Evolutionary conservation across 306 rosid species (phyloP), one percentile per base, ranked within the genome.

Genomic region (Crataegus laevigata): DNA sequence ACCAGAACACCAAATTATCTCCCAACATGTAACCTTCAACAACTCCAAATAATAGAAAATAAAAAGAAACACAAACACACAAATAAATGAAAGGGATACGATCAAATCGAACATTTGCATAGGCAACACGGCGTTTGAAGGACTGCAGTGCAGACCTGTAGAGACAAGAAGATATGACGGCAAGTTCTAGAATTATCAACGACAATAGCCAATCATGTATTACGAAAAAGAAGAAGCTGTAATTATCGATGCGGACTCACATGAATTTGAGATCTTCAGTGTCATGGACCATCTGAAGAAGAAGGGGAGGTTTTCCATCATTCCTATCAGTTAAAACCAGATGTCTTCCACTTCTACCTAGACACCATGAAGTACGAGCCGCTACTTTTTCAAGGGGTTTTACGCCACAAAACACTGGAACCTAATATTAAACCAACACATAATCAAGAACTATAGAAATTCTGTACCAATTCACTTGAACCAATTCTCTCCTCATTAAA

Each of bases 81-180:
- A 58, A 6, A 24, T 25, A 36, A 45, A 64, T 34, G 45, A 70
- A 79, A 62, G 80, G 97, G 97, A 94, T 94, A 94, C 98, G 81
- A 32, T 94, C 98, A 63, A 75, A 79, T 52, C 77, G 87, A 72
- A 82, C 79, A 84, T 94, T 94, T 58, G 97, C 93, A 82, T 91
- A 94, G 71, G 90, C 88, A 47, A 91, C 89, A 21, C 90, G 91
- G 11, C 82, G 91, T 83, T 67, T 90, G 87, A 94, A 94, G 71
- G 94, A 89, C 70, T 58, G 79, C 87, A 94, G 84, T 76, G 98
- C 97, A 69, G 98, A 91, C 66, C 98, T 94, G 87, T 76, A 75
- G 67, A 70, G 75, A 69, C 76, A 82, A 57, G 70, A 69, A 47
- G 40, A 78, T 52, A 68, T 13, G 40, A 69, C 61, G 75, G 71